A percentile compares a stretch with the other conserved stretches of the same genome.
Conservation (phyloP, 495 filamentous ascomycete genomes). For the Rhypophila decipiens region DNA sequence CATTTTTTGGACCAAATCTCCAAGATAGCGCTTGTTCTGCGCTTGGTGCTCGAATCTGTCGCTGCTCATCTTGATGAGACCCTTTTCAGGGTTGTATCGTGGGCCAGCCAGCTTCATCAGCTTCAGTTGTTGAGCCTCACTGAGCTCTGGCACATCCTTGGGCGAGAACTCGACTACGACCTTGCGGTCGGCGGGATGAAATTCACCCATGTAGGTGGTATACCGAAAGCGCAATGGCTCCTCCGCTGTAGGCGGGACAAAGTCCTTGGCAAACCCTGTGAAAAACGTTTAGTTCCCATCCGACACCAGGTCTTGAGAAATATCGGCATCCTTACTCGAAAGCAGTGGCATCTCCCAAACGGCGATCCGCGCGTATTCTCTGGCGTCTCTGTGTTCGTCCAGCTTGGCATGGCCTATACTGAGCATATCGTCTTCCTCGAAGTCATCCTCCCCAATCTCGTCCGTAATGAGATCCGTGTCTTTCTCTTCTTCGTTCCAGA, state of each 20-base stretch:
- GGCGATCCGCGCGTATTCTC: slow-evolving; percentile 78
- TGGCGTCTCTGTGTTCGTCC: slow-evolving; percentile 80
- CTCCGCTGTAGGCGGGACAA: slow-evolving; percentile 59
- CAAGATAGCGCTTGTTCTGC: slow-evolving; percentile 93
- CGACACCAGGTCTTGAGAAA: not conserved
- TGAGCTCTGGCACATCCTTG: slow-evolving; percentile 54
- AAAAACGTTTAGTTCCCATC: not conserved
- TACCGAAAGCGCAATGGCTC: slow-evolving; percentile 85
- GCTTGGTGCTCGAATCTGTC: slow-evolving; percentile 81
- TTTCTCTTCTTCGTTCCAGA: slow-evolving; percentile 38
- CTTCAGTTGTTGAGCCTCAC: slow-evolving; percentile 62
- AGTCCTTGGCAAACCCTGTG: slow-evolving; percentile 74
- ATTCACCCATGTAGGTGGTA: slow-evolving; percentile 93
- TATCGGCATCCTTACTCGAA: slow-evolving; percentile 55
- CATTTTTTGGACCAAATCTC: slow-evolving; percentile 66
- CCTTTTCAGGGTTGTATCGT: slow-evolving; percentile 85
- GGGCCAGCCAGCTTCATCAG: slow-evolving; percentile 79
- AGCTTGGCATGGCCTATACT: slow-evolving; percentile 75
- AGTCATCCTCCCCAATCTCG: slow-evolving; percentile 34
- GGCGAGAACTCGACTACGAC: slow-evolving; percentile 86
- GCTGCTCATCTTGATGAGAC: slow-evolving; percentile 82
- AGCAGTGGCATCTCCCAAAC: slow-evolving; percentile 97
- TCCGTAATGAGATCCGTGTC: slow-evolving; percentile 35
- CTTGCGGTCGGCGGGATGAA: slow-evolving; percentile 85
- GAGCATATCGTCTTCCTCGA: slow-evolving; percentile 73